Conservation (phyloP, 352 stramenopile genomes). For the Phytophthora cryptogea region DNA sequence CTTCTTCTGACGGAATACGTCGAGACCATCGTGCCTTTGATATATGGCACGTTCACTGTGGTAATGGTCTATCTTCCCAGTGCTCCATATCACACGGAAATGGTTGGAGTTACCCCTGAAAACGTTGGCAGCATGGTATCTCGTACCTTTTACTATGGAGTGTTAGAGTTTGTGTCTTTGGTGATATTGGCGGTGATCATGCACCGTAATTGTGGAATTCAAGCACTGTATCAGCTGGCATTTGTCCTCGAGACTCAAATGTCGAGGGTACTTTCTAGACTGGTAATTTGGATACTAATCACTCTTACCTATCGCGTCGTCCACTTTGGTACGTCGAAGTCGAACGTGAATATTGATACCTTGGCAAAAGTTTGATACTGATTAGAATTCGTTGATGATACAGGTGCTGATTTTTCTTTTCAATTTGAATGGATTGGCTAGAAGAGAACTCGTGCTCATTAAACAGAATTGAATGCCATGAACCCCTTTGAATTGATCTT, state of each 20-base stretch:
- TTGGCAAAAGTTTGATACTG: no score
- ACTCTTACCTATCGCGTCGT: slow-evolving; percentile 1
- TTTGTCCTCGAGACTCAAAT: slow-evolving; percentile 28
- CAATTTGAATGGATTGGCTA: not conserved
- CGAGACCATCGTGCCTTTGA: slow-evolving; percentile 31
- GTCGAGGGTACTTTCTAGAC: slow-evolving; percentile 6
- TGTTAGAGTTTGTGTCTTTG: slow-evolving; percentile 20
- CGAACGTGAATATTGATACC: not conserved
- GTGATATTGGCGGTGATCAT: slow-evolving; percentile 4
- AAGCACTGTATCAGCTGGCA: slow-evolving; percentile 16
- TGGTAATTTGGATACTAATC: slow-evolving; percentile 17
- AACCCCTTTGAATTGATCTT: no score
- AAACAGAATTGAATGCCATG: no score
- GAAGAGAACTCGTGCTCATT: not conserved
- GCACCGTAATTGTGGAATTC: slow-evolving; percentile 12
- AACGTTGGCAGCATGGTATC: slow-evolving; percentile 3
- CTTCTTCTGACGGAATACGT: slow-evolving; percentile 33
- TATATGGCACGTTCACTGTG: slow-evolving; percentile 23
- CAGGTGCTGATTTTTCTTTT: not conserved
- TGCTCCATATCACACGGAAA: slow-evolving; percentile 31
- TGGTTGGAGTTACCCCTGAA: slow-evolving; percentile 1
- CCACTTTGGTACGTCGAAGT: slow-evolving; percentile 11
- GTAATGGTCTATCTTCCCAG: slow-evolving; percentile 22
- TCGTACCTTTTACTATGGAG: slow-evolving; percentile 13
- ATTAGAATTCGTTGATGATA: not conserved